Evolutionary conservation across 192 early-diverging fungal species (phyloP).

Genomic region (Backusella tarrabulga): DNA sequence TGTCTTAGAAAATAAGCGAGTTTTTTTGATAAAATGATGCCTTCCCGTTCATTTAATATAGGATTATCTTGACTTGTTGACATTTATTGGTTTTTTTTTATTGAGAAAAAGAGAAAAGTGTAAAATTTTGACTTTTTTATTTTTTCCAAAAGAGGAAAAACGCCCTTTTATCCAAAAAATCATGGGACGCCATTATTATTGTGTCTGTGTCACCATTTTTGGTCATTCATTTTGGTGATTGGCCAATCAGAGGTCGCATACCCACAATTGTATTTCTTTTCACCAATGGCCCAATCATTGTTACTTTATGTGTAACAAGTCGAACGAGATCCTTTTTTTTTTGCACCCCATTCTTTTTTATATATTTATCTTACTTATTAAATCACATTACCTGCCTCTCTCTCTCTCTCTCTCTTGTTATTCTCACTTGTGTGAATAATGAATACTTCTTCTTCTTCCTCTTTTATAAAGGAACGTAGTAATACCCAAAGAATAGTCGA

Average conservation of each 20-base stretch:
- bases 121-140: not conserved
- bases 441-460: not conserved
- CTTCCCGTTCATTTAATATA: not conserved
- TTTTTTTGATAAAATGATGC: conserved; percentile 60
- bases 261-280: not conserved
- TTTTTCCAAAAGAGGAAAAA: not conserved
- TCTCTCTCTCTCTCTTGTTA: not conserved
- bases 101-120: not conserved
- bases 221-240: conserved; percentile 7
- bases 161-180: not conserved
- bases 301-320: not conserved
- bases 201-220: not conserved
- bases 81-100: not conserved
- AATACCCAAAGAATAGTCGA: not conserved
- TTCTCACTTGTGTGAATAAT: not conserved
- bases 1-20: conserved; percentile 86
- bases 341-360: conserved; percentile 8
- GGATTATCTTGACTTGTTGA: not conserved
- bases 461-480: not conserved
- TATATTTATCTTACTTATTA: too few relatives aligned
- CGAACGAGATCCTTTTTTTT: not conserved
- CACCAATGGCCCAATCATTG: not conserved
- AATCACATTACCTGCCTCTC: not conserved
- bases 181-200: not conserved
- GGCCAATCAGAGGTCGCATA: not conserved